Base-by-base conservation (phyloP, 805 yeast genomes). In the Candida rishiriensis region DNA sequence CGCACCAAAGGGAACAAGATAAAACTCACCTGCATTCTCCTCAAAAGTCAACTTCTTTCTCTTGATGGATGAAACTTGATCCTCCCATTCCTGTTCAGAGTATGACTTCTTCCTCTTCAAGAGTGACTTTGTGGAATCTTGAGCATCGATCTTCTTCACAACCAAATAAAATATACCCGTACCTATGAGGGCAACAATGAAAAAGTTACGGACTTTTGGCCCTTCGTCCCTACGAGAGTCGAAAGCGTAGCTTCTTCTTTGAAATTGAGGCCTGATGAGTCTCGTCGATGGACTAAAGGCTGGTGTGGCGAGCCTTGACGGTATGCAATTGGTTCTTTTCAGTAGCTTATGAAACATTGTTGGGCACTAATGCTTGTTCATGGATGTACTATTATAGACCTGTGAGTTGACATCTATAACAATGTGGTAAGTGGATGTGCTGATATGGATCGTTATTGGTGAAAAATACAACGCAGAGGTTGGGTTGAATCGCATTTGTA, bases 31-130 rank as follows among this genome's bases (percentile, higher is more conserved):
- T 30, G 53, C 56, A 13, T 51, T 42, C 8, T 46, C 35, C 33
- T 52, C 60, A 40, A 66, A 62, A 8, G 53, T 43, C 14, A 60
- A 47, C 26, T 53, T 55, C 46, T 64, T 66, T 41, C 65, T 53
- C 47, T 61, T 64, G 37, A 59, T 61, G 36, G 50, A 48, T 10
- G 49, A 46, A 63, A 75, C 40, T 63, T 75, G 53, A 54, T 59
- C 50, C 32, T 54, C 61, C 71, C 77, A 74, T 49, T 78, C 83
- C 34, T 70, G 65, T 44, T 76, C 79, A 13, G 72, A 65, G 48
- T 69, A 76, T 7, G 75, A 60, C 33, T 61, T 75, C 45, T 64
- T 66, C 15, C 55, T 49, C 43, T 60, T 61, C n/a, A 55, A 54
- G 29, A 60, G 45, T 33, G 63, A 54, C 39, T 51, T 54, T 3